Evolutionary conservation across 148 eudicot species (phyloP), one percentile per base, ranked within the genome.

Genomic region (Rhododendron simsii): DNA sequence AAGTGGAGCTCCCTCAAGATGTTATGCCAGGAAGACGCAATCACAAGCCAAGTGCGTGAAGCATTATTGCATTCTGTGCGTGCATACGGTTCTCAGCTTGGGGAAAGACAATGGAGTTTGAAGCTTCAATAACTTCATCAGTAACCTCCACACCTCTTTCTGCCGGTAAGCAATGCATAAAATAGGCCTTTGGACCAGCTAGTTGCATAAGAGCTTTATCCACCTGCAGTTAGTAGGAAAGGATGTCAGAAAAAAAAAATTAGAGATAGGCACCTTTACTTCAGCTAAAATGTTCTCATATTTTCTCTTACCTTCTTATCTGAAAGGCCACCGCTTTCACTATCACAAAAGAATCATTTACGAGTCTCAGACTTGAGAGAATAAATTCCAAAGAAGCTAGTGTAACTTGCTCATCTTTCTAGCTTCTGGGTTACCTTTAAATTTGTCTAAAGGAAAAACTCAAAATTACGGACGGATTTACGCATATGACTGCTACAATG

Each of bases 41-140:
- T 89, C 74, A 91, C 30, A 93, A 86, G 76, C 93, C 98, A 82
- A 95, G 94, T n/a, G 92, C 90, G 82, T 97, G 98, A 81, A 97
- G 95, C 98, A 97, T 97, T 73, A 97, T 88, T 28, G 99, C 99
- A 89, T 97, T 97, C 78, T 97, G 99, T 16, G 98, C 99, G 86
- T 95, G 99, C 99, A 97, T 94, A 35, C 99, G 93, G 76, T 97
- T 97, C 91, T 94, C 98, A 1, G 99, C 99, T 87, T 97, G 99
- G 11, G 98, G 98, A 83, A 97, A 97, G 78, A 95, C 98, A 37
- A 97, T 94, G 8, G 99, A 97, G 88, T 97, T 92, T 57, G 98
- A 91, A 84, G 99, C 98, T 91, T 97, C 99, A 12, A 97, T 86
- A 51, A 95, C 99, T 45, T 93, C 98, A 87, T 97, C 93, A n/a